phyloP scores from a whole-genome alignment of 1,139 yeast species.

The Candida smagusa region DNA sequence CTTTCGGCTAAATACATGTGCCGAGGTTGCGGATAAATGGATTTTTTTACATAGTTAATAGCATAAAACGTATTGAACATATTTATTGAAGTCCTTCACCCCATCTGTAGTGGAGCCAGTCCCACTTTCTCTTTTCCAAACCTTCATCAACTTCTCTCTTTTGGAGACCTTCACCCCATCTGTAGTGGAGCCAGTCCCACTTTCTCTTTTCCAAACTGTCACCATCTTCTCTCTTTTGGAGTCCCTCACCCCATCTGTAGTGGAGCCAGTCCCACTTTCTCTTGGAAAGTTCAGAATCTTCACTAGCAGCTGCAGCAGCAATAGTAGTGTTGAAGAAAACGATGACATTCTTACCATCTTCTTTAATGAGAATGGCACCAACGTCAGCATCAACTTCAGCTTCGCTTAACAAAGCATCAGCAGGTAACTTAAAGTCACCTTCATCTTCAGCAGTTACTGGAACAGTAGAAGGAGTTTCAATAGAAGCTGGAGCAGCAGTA shows the following conservation, averaged over 20 bases:
- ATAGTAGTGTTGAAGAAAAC: constrained; percentile 17
- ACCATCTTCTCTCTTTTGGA: constrained; percentile 13
- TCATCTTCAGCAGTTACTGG: constrained; percentile 12
- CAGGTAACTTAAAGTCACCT: constrained; percentile 10
- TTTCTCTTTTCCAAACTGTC: constrained; percentile 10
- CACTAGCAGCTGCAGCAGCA: constrained; percentile 12
- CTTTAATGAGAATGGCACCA: constrained; percentile 14
- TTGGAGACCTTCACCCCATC: constrained; percentile 12
- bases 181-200: constrained; percentile 13
- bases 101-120: constrained; percentile 6
- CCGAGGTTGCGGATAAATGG: too few relatives aligned
- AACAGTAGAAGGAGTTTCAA: constrained; percentile 7
- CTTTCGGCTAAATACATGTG: too few relatives aligned
- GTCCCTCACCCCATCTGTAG: constrained; percentile 15
- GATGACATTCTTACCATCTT: constrained; percentile 15
- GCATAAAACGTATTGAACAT: not conserved
- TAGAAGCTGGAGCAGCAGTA: constrained; percentile 11
- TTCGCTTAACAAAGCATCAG: constrained; percentile 14
- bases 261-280: constrained; percentile 13
- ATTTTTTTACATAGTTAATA: too few relatives aligned
- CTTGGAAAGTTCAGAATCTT: not conserved
- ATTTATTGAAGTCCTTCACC: too few relatives aligned
- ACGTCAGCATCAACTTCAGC: constrained; percentile 13
- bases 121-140: constrained; percentile 8
- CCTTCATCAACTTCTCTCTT: constrained; percentile 11